Evolutionary conservation across 441 rosid genomes (phyloP), one percentile per base, ranked within the genome.

Genomic region (Dalechampia spathulata): DNA sequence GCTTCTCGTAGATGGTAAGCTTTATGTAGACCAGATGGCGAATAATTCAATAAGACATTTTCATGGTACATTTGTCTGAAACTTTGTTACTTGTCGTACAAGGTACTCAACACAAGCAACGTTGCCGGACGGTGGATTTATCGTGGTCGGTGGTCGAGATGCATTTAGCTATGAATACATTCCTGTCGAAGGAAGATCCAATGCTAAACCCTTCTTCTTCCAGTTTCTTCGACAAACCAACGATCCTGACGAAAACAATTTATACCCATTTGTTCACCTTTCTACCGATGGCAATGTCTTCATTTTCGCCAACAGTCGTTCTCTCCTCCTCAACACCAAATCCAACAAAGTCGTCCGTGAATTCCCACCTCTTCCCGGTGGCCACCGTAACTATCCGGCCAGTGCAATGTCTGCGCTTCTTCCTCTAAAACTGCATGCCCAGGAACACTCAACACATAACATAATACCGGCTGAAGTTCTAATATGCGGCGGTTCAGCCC

Each of bases 51-150:
- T n/a, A n/a, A n/a, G n/a, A n/a, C n/a, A n/a, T n/a, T n/a, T n/a
- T n/a, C n/a, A n/a, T n/a, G n/a, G n/a, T n/a, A n/a, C n/a, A n/a
- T n/a, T n/a, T n/a, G n/a, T n/a, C n/a, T 30, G 23, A 14, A 11
- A n/a, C 17, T 38, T 5, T 13, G 23, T 43, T 39, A 16, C 36
- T 23, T 49, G 42, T 3, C 30, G 37, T 20, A 52, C 6, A 30
- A 83, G 90, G 86, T 83, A 86, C 58, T 69, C 83, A 0, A 86
- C 90, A 13, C 90, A 83, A 54, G 78, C 75, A 26, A 60, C 62
- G 47, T 48, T 86, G 20, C 55, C 66, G 0, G 87, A 86, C 25
- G 83, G 87, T 6, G 53, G 69, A 17, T 79, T 71, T 59, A 63
- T 86, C 1, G 83, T 86, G 28, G 70, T 81, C 2, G 94, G 94